A percentile compares a stretch with the other conserved stretches of the same genome.
phyloP scores from a whole-genome alignment of 176 grass and related monocot species.

The Pontederia paniculata region DNA sequence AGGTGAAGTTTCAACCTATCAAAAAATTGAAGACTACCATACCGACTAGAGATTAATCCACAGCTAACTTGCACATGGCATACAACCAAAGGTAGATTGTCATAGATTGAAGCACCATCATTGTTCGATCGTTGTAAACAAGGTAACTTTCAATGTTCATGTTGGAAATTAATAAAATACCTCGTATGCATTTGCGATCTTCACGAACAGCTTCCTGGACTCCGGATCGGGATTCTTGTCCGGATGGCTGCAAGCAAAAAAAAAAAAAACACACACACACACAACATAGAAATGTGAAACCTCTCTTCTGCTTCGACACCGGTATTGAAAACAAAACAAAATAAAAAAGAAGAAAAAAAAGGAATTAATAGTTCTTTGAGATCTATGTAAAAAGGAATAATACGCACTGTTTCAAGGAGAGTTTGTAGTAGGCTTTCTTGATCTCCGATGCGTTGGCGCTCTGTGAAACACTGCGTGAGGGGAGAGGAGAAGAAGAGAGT shows the following conservation, averaged over 20 bases:
- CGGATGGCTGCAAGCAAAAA: constrained; percentile 44
- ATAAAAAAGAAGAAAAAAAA: too few species aligned
- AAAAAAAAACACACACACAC: constrained; percentile 1
- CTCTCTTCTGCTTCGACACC: too few species aligned
- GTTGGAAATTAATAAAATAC: constrained; percentile 10
- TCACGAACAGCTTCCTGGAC: constrained; percentile 78
- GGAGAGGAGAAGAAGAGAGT: background rate
- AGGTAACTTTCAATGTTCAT: background rate
- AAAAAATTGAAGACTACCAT: too few species aligned
- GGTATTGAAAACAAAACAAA: too few species aligned
- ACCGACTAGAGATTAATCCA: too few species aligned
- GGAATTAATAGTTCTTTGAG: background rate
- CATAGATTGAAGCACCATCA: too few species aligned
- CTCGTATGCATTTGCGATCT: constrained; percentile 94
- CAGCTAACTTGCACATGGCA: too few species aligned
- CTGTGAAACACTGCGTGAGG: constrained; percentile 52
- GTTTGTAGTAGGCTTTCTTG: constrained; percentile 94
- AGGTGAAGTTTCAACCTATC: too few species aligned
- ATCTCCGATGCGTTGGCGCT: constrained; percentile 81
- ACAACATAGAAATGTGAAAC: background rate
- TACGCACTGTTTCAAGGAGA: constrained; percentile 77
- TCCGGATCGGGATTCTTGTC: constrained; percentile 95
- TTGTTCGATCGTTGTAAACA: background rate
- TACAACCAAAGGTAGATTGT: background rate
- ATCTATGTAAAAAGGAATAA: background rate